Evolutionary conservation across 208 protist genomes (phyloP).

Genomic region (Leptomonas pyrrhocoris): DNA sequence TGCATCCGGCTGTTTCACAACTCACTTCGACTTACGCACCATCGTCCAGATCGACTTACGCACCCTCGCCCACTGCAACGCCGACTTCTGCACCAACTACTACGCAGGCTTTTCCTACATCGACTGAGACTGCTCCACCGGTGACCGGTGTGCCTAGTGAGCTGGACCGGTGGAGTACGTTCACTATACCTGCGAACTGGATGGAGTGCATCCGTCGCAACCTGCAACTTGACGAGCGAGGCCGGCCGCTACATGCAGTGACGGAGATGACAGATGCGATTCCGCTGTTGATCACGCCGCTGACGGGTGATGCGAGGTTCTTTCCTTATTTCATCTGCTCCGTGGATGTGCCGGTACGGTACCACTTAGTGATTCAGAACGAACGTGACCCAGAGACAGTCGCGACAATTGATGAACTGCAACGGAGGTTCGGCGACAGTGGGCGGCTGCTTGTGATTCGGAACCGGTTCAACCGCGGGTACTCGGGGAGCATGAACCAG

Average conservation of each 20-base stretch:
- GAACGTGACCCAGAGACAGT: slow-evolving; percentile 26
- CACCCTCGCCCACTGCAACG: background rate
- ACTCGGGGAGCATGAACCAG: slow-evolving; percentile 44
- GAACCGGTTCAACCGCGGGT: slow-evolving; percentile 43
- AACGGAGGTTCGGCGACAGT: slow-evolving; percentile 36
- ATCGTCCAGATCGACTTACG: background rate
- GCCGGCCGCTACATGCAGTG: slow-evolving; percentile 11
- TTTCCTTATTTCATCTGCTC: slow-evolving; percentile 44
- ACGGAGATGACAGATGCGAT: slow-evolving; percentile 31
- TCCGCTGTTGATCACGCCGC: slow-evolving; percentile 45
- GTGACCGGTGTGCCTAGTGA: background rate
- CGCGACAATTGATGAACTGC: slow-evolving; percentile 29
- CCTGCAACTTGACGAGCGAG: slow-evolving; percentile 27
- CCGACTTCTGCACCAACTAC: background rate
- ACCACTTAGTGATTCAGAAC: slow-evolving; percentile 47
- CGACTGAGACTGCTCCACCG: background rate
- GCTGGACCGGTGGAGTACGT: slow-evolving; percentile 1
- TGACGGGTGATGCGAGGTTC: slow-evolving; percentile 40
- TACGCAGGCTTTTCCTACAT: background rate
- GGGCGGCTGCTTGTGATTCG: slow-evolving; percentile 37
- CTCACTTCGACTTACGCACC: too few species aligned
- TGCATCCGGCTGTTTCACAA: too few species aligned
- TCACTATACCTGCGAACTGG: slow-evolving; percentile 13
- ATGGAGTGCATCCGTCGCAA: slow-evolving; percentile 30
- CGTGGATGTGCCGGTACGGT: slow-evolving; percentile 44